Evolutionary conservation across 169 alveolate species (phyloP), one percentile per base, ranked within the genome.

Genomic region (Toxoplasma gondii): DNA sequence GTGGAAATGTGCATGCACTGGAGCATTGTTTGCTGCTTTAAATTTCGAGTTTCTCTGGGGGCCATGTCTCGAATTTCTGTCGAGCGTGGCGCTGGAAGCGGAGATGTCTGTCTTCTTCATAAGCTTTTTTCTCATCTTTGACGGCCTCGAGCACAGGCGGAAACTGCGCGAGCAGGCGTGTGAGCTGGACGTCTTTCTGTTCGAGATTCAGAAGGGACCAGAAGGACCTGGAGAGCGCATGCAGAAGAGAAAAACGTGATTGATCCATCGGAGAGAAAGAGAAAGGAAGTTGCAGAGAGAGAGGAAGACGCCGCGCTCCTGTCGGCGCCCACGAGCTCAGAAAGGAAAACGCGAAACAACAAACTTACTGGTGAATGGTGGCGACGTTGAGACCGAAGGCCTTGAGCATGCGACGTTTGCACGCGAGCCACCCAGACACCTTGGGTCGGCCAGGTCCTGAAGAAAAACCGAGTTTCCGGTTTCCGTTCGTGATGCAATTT

Each of bases 41-140:
- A 43, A 97, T 97, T 29, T 96, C 92, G 38, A 97, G 94, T 88
- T 97, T 96, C 67, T 97, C 98, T 2, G 98, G 98, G 1, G 98
- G 98, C 98, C 98, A 97, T 41, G 96, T 92, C 29, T 97, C 97
- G 84, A 97, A 95, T 70, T 94, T 96, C 43, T 97, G 97, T 41
- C 98, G 43, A 94, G 94, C 91, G 88, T 97, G 98, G 94, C 97
- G 97, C 93, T 96, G 43, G 87, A 67, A 78, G 34, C 88, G 91
- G 41, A 69, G 64, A 31, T 39, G 1, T 38, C 36, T 81, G 64
- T 91, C 82, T 44, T 70, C 91, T 31, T 29, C 34, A 34, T 58
- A 91, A 4, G 54, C 70, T 22, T 69, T 24, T 17, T 45, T 2
- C 43, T 67, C 69, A 0, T 54, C 74, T 27, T 27, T 90, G 49